phyloP scores from a whole-genome alignment of 2,329 filamentous ascomycete species.

The Alternaria solani region DNA sequence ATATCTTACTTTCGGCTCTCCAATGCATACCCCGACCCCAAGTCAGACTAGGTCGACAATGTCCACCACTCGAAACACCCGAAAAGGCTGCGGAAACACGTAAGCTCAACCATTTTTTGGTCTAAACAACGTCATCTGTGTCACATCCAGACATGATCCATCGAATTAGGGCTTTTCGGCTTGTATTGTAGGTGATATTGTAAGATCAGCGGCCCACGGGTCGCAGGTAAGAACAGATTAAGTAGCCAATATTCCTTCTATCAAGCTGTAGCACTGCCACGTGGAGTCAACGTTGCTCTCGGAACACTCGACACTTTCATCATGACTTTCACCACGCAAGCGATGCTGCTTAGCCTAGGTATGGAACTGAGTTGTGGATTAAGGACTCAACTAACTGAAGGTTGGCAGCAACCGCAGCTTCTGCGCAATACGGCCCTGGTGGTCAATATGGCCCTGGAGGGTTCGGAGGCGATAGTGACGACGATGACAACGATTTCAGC shows the following conservation, averaged over 20 bases:
- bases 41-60: conserved; percentile 14
- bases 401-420: conserved; percentile 18
- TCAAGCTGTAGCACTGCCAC: neutral
- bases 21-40: conserved; percentile 26
- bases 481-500: conserved; percentile 9
- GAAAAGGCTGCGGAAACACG: conserved; percentile 30
- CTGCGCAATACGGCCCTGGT: conserved; percentile 23
- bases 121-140: conserved; percentile 23
- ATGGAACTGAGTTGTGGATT: neutral
- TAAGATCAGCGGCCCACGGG: conserved; percentile 6
- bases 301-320: neutral
- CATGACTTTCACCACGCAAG: conserved; percentile 19
- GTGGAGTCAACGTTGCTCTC: neutral
- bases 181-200: conserved; percentile 10
- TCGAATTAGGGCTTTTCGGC: conserved; percentile 17
- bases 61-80: conserved; percentile 29
- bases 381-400: conserved; percentile 9
- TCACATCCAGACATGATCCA: conserved; percentile 17
- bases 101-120: conserved; percentile 28
- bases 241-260: conserved; percentile 5
- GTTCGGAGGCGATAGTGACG: conserved; percentile 10
- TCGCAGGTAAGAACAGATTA: conserved; percentile 13
- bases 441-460: conserved; percentile 19
- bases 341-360: conserved; percentile 25
- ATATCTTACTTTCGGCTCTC: conserved; percentile 43